Evolutionary conservation across 257 asterid genomes (phyloP).

Genomic region (Jacaranda mimosifolia): DNA sequence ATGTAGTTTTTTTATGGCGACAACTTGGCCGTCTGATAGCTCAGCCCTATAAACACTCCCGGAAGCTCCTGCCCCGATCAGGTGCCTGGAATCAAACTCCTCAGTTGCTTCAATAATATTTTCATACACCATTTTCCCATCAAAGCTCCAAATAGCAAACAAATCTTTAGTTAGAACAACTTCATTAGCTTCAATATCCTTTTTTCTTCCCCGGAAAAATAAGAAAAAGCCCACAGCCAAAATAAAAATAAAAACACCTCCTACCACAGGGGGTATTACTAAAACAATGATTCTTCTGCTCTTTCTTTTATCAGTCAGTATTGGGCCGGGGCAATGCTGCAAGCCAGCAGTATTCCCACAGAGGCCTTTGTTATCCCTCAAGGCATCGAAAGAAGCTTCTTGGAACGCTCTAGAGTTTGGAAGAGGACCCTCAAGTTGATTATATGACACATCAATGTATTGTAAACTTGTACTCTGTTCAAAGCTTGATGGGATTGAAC

Average conservation of each 20-base stretch:
- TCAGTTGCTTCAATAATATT: constrained; percentile 45
- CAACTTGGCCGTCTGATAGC: constrained; percentile 37
- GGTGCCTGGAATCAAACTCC: constrained; percentile 34
- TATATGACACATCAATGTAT: constrained; percentile 43
- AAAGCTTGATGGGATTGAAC: constrained; percentile 42
- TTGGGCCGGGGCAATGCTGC: constrained; percentile 33
- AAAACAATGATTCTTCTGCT: background rate
- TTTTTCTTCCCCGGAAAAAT: background rate
- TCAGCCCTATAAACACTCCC: constrained; percentile 47
- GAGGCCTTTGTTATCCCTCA: constrained; percentile 42
- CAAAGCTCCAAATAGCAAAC: constrained; percentile 38
- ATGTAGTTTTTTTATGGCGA: constrained; percentile 47
- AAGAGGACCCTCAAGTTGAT: constrained; percentile 50
- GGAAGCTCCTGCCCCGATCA: constrained; percentile 47
- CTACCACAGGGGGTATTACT: constrained; percentile 22
- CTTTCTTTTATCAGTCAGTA: background rate
- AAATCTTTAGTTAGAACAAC: background rate
- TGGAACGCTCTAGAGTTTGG: constrained; percentile 43
- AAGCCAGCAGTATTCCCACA: constrained; percentile 42
- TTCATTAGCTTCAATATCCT: background rate
- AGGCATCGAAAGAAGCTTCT: constrained; percentile 24
- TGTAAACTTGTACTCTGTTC: constrained; percentile 10
- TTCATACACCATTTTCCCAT: constrained; percentile 39
- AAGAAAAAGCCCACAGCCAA: constrained; percentile 27
- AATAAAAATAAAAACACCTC: constrained; percentile 21